Evolutionary conservation across 75 land plant species (phyloP), one percentile per base, ranked within the genome.

Genomic region (Cupressus sempervirens): DNA sequence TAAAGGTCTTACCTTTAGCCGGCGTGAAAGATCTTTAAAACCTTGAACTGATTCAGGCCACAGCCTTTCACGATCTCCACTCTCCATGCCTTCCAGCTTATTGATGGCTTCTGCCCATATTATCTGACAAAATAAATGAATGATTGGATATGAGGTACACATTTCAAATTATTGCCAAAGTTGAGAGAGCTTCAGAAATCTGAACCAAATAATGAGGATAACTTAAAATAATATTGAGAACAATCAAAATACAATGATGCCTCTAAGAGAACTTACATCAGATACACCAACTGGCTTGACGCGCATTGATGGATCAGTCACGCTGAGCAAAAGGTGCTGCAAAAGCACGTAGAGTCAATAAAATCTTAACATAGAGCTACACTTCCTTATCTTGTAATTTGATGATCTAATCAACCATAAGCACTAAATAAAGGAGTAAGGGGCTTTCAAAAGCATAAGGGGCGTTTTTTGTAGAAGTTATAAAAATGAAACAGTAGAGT

Each of bases 51-150:
- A 91, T 84, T 98, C 96, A 36, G 99, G 99, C 98, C 98, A 98
- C 54, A 98, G 75, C 77, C 95, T 89, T 72, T 98, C 98, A 12
- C 99, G 86, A 50, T 96, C 92, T 32, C 88, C 83, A 84, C 94
- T 96, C 32, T 95, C 99, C 99, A 98, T 95, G 20, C 98, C 96
- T 82, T 96, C 99, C 75, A 98, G 89, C 89, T 98, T 96, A 52
- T 89, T 95, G 91, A 96, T 94, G 76, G 97, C 99, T 86, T 98
- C 99, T 41, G 96, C 99, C 99, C 99, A 98, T 97, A 98, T 91
- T 36, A 95, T 95, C 99, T 98, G 85, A 46, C 52, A 89, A 84
- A 58, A 82, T 62, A 89, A 88, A 84, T 79, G 58, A 86, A 45
- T 79, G 50, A 45, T 45, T 23, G 81, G 20, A 79, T 26, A 79